A percentile compares a stretch with the other conserved stretches of the same genome.
Conservation (phyloP, 78 protist genomes). For the Bigelowiella natans region DNA sequence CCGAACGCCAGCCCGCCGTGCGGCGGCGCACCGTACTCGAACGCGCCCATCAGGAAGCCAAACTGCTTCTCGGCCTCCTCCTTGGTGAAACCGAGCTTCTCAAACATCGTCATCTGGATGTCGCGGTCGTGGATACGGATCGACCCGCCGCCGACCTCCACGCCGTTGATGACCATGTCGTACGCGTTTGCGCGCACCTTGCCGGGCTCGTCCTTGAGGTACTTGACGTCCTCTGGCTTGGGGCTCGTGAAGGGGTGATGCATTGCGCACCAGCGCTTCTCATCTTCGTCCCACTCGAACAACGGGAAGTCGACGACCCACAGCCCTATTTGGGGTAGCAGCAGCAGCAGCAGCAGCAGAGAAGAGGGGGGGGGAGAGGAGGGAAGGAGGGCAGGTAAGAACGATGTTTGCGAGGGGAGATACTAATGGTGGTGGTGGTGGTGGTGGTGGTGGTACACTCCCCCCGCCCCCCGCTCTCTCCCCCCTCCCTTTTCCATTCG, state of each 20-base stretch:
- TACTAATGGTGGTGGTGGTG: too few relatives aligned
- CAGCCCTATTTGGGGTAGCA: too few relatives aligned
- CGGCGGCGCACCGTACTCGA: constrained; percentile 20
- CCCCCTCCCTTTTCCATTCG: too few relatives aligned
- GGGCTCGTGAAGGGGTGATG: constrained; percentile 14
- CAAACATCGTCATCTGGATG: neutral
- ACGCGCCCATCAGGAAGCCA: neutral
- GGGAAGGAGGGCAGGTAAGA: too few relatives aligned
- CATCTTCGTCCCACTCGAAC: neutral
- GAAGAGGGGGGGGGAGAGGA: too few relatives aligned
- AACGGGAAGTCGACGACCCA: constrained; percentile 19
- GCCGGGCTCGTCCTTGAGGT: neutral
- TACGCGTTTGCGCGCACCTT: constrained; percentile 17
- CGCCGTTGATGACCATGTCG: constrained; percentile 17
- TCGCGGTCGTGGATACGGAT: constrained; percentile 9
- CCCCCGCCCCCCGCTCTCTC: too few relatives aligned
- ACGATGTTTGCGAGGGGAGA: too few relatives aligned
- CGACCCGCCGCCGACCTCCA: constrained; percentile 16
- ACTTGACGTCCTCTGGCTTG: neutral
- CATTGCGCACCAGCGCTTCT: neutral
- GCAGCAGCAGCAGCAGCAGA: too few relatives aligned
- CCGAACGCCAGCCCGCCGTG: constrained; percentile 19
- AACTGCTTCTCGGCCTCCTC: constrained; percentile 18
- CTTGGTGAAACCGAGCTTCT: neutral
- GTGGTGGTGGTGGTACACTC: too few relatives aligned